phyloP scores from a whole-genome alignment of 495 filamentous ascomycete genomes.

The Delitschia confertaspora region DNA sequence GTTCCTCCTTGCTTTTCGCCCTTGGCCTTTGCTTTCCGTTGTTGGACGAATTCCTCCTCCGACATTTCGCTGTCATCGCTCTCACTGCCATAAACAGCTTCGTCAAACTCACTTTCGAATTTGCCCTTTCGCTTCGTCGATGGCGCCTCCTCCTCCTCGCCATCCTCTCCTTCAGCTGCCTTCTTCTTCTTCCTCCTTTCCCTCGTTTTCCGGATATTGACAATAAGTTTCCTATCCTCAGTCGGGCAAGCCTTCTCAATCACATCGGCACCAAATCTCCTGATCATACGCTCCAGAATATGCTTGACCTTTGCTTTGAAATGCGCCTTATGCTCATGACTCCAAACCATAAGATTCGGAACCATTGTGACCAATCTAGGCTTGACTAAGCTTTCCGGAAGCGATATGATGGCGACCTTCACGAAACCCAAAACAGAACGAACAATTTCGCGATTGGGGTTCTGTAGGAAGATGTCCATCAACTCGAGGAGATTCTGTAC shows the following conservation, averaged over 20 bases:
- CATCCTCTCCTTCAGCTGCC: constrained; percentile 27
- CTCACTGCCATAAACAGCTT: constrained; percentile 76
- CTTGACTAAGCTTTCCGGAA: constrained; percentile 65
- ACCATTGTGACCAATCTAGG: constrained; percentile 65
- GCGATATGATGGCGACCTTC: constrained; percentile 83
- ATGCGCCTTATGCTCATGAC: constrained; percentile 92
- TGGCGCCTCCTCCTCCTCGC: constrained; percentile 14
- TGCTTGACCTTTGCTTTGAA: constrained; percentile 95
- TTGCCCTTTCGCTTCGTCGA: constrained; percentile 39
- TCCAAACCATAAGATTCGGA: constrained; percentile 89
- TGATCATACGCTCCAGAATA: constrained; percentile 85
- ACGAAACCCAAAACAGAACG: constrained; percentile 87
- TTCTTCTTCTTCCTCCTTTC: constrained; percentile 79
- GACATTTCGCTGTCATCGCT: constrained; percentile 52
- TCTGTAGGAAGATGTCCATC: constrained; percentile 87
- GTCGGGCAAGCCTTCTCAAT: constrained; percentile 72
- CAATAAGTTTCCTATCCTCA: constrained; percentile 77
- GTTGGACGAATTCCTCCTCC: constrained; percentile 38
- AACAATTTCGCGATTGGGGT: constrained; percentile 92
- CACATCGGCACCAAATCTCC: constrained; percentile 72
- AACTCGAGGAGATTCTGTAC: constrained; percentile 77
- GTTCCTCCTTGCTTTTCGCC: constrained; percentile 34
- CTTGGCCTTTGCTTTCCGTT: constrained; percentile 36
- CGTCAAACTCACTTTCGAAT: constrained; percentile 89
- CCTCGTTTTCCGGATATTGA: constrained; percentile 86